Conservation (phyloP, 2,329 filamentous ascomycete species). For the Fusarium palustre region DNA sequence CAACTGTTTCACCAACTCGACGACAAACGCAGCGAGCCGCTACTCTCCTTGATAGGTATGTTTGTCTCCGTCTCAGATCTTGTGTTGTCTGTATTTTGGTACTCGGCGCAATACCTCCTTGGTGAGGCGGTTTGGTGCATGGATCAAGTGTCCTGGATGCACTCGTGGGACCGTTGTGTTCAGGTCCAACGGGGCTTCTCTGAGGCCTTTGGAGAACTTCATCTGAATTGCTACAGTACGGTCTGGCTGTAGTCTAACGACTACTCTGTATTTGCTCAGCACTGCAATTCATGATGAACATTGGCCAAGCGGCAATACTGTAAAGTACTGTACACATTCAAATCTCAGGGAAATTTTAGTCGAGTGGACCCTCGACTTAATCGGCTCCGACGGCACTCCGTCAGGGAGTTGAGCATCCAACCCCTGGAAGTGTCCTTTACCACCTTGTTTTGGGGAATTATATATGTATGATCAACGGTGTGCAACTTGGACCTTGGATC, state of each 20-base stretch:
- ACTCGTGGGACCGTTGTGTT: constrained; percentile 40
- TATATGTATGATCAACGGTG: constrained; percentile 46
- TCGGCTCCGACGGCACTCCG: constrained; percentile 48
- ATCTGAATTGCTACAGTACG: constrained; percentile 19
- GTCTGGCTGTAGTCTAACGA: not conserved
- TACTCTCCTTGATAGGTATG: constrained; percentile 43
- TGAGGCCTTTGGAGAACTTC: constrained; percentile 20
- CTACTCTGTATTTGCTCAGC: not conserved
- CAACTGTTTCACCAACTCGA: constrained; percentile 34
- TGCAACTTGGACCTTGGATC: constrained; percentile 21
- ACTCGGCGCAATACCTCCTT: constrained; percentile 45
- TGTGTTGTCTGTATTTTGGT: constrained; percentile 32
- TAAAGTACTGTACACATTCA: constrained; percentile 31
- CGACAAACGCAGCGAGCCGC: constrained; percentile 39
- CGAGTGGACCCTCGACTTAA: constrained; percentile 48
- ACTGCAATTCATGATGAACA: not conserved
- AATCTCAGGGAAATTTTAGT: constrained; percentile 49
- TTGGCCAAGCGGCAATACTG: not conserved
- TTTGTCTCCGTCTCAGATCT: constrained; percentile 43
- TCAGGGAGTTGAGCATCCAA: constrained; percentile 46
- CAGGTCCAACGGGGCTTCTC: constrained; percentile 18
- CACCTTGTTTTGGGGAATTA: constrained; percentile 39
- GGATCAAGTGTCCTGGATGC: constrained; percentile 48
- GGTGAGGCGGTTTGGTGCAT: constrained; percentile 49
- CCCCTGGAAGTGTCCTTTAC: constrained; percentile 44